These are phyloP conservation scores for Ilyonectria destructans DNA, from an alignment of 2,329 filamentous ascomycete species.

Conservation along the genomic window DNA sequence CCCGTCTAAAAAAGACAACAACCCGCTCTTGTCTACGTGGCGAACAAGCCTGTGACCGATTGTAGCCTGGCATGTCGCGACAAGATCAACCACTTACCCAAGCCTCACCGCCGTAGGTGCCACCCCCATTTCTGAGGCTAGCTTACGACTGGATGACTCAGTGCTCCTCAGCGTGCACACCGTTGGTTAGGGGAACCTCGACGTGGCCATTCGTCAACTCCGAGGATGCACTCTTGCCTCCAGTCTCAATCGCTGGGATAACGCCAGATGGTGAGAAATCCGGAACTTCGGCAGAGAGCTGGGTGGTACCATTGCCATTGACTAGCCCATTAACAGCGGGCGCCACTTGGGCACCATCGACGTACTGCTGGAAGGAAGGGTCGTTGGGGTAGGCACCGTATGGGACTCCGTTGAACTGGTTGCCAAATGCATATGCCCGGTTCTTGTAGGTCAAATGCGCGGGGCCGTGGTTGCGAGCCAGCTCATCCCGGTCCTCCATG, in stretches of 20 bases:
- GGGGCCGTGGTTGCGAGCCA: conserved; percentile 82
- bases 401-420: conserved; percentile 53
- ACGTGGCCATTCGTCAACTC: conserved; percentile 43
- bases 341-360: conserved; percentile 54
- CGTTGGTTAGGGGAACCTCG: conserved; percentile 47
- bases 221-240: conserved; percentile 29
- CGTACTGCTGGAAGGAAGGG: conserved; percentile 50
- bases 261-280: conserved; percentile 58
- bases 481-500: conserved; percentile 79
- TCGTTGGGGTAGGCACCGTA: conserved; percentile 53
- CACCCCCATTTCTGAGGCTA: conserved; percentile 22
- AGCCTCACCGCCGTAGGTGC: conserved; percentile 25
- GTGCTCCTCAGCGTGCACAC: conserved; percentile 46
- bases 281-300: conserved; percentile 59
- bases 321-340: conserved; percentile 56
- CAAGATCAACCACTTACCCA: conserved; percentile 24
- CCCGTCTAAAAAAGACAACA: conserved; percentile 30
- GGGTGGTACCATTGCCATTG: conserved; percentile 51
- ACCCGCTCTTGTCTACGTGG: conserved; percentile 26
- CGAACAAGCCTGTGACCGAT: conserved; percentile 6
- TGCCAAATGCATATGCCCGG: conserved; percentile 48
- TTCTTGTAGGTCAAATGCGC: conserved; percentile 58
- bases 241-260: conserved; percentile 34
- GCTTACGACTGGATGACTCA: conserved; percentile 37
- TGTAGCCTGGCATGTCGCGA: conserved; percentile 10